These are phyloP conservation scores for Pseudogymnoascus sp. DNA, from an alignment of 2,329 filamentous ascomycete genomes.

Conservation along the genomic window DNA sequence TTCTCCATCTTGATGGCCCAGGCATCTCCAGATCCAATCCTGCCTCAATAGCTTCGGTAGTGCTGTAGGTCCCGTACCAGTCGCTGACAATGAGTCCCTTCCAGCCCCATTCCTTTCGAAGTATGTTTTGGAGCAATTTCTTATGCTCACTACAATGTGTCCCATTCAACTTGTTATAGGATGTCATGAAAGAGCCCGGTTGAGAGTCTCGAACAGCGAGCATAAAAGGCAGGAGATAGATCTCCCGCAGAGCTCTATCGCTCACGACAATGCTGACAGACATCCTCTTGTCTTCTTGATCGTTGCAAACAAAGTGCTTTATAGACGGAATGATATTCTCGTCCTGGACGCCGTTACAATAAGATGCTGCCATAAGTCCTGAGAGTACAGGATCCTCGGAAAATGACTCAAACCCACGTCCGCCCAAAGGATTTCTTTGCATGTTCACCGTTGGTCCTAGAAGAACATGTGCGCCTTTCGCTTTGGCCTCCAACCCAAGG, in stretches of 20 bases:
- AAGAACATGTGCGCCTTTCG: too few relatives aligned
- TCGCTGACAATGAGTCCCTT: neutral
- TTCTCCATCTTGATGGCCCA: neutral
- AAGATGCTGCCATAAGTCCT: too few relatives aligned
- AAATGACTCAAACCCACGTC: neutral
- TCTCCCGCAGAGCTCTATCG: neutral
- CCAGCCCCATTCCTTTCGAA: neutral
- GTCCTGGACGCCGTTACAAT: neutral
- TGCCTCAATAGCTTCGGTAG: neutral
- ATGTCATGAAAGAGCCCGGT: neutral
- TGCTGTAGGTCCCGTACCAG: neutral
- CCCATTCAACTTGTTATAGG: neutral
- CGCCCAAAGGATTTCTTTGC: neutral
- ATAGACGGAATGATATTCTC: neutral
- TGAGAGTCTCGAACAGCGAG: neutral
- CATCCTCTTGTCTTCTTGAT: too few relatives aligned
- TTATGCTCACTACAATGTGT: neutral
- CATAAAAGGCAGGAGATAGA: neutral
- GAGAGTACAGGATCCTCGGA: neutral
- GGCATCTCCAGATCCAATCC: neutral
- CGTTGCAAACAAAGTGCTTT: neutral
- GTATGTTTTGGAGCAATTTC: neutral
- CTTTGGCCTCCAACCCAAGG: too few relatives aligned
- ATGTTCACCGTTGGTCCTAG: too few relatives aligned
- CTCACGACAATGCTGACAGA: too few relatives aligned